Conservation (phyloP, 176 grass and related monocot genomes). For the Saccharum spontaneum region DNA sequence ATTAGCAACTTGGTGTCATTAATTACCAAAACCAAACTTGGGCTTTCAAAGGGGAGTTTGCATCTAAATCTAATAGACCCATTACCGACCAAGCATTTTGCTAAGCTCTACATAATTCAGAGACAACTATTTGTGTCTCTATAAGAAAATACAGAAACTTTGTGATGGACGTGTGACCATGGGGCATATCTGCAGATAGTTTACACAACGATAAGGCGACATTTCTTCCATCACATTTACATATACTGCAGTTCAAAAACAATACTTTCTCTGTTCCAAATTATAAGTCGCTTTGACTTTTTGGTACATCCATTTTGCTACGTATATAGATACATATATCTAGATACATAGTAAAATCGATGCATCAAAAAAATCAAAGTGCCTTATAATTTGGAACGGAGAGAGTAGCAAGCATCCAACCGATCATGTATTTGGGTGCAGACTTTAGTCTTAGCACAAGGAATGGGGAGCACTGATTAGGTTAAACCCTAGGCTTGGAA, state of each 20-base stretch:
- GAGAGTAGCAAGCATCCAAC: neutral
- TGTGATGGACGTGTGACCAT: neutral
- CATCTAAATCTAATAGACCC: neutral
- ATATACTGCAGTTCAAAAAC: neutral
- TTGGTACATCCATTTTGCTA: too few relatives aligned
- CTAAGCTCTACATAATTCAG: neutral
- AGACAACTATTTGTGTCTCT: neutral
- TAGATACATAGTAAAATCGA: too few relatives aligned
- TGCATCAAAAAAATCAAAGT: too few relatives aligned
- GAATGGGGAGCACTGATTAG: neutral
- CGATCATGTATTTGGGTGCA: neutral
- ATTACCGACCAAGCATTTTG: neutral
- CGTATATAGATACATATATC: too few relatives aligned
- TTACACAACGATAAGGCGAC: neutral
- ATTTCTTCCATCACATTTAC: neutral
- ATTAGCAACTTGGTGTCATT: too few relatives aligned
- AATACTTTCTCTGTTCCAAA: too few relatives aligned
- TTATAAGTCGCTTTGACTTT: too few relatives aligned
- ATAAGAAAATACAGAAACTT: neutral
- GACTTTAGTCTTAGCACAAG: neutral
- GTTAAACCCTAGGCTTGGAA: neutral
- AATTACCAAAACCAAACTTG: too few relatives aligned
- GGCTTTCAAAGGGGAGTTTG: neutral
- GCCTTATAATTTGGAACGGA: too few relatives aligned
- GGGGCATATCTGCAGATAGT: neutral